Evolutionary conservation across 2,329 filamentous ascomycete genomes (phyloP), one percentile per base, ranked within the genome.

Genomic region (Fusarium camptoceras): DNA sequence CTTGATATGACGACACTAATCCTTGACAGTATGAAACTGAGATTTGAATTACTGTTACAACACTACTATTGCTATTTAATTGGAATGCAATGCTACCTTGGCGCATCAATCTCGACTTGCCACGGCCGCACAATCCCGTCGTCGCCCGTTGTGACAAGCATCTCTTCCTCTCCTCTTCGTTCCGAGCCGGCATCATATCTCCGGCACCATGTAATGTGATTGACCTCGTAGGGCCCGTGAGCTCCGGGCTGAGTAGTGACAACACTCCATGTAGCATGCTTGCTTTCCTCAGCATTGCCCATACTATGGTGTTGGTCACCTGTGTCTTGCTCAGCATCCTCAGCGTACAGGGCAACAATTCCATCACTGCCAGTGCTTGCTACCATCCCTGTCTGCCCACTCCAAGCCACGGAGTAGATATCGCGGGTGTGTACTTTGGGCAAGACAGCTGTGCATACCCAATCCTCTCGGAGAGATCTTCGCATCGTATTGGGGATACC

Each of bases 211-310:
- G 88, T 89, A 50, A 96, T 87, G 79, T 98, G 94, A 76, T 99
- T 99, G 69, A 98, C 87, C 81, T 99, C 96, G 76, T 95, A 98
- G 4, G 97, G 93, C 1, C 94, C 94, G 78, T 99, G 96, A 4
- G 91, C 93, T 34, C 90, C 91, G 49, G 91, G 85, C 2, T 92
- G 77, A n/a, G 87, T 87, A 0, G 89, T 88, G 18, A 97, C 76
- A 6, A 95, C 80, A 9, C 85, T 84, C 96, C 96, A 98, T 64
- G 87, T 85, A 2, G 86, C 27, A 18, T 58, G 53, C n/a, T 58
- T 55, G 22, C 31, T 50, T 22, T 64, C 59, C 31, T 66, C 63
- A 14, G 58, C 59, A 15, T 55, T 57, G 22, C 56, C 54, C 78
- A 78, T 79, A 48, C 60, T 64, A 9, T 78, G 59, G 20, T 64